These are phyloP conservation scores for Penicillium paradoxum DNA, from an alignment of 495 filamentous ascomycete genomes.

Conservation along the genomic window DNA sequence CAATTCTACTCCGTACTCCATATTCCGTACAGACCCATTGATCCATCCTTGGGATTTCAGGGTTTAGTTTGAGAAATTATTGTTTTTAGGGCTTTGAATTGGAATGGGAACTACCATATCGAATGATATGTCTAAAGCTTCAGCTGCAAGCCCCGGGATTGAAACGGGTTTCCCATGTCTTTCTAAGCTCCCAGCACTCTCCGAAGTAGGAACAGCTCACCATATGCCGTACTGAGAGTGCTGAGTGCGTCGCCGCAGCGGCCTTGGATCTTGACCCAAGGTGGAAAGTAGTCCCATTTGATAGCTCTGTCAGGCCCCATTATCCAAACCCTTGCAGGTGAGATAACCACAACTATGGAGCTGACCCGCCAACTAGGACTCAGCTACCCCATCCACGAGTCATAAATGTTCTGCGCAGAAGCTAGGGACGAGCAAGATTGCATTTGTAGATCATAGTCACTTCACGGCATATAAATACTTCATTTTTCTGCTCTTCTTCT, in stretches of 20 bases:
- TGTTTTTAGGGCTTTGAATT: neutral
- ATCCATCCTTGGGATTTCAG: neutral
- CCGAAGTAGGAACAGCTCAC: neutral
- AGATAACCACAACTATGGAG: conserved; percentile 2
- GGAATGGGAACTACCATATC: neutral
- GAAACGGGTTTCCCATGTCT: neutral
- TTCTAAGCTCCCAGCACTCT: neutral
- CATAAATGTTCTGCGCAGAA: neutral
- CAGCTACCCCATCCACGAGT: neutral
- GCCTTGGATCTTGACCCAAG: conserved; percentile 4
- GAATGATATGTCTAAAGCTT: neutral
- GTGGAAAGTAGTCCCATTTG: conserved; percentile 7
- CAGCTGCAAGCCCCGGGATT: neutral
- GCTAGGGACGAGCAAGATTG: neutral
- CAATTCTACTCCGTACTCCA: neutral
- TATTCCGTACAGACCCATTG: too few relatives aligned
- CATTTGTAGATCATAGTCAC: neutral
- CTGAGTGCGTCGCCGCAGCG: neutral
- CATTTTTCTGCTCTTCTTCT: conserved; percentile 17
- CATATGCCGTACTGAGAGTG: neutral
- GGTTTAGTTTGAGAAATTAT: neutral
- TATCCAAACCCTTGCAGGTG: neutral
- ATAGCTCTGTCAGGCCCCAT: neutral
- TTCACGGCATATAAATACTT: conserved; percentile 14
- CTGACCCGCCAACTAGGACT: conserved; percentile 18